Evolutionary conservation across 2,329 filamentous ascomycete species (phyloP), one percentile per base, ranked within the genome.

Genomic region (Aspergillus tanneri): DNA sequence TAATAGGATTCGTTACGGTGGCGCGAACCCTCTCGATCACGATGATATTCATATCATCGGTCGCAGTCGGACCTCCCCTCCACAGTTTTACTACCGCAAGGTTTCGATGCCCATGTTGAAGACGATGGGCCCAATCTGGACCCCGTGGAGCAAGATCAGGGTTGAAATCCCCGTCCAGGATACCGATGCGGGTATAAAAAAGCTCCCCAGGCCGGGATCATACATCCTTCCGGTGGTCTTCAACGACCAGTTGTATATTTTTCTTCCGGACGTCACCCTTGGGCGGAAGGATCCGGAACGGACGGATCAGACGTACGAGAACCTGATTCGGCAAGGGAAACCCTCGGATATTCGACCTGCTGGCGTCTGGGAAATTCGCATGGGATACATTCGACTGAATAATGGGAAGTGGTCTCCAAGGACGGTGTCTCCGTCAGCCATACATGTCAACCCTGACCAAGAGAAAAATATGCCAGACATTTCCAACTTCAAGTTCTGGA

Each of bases 331-430:
- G n/a, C 4, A 24, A 9, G 14, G 27, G 8, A 6, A 12, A 10
- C 11, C 37, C 12, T 10, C 10, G 11, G 18, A 4, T 14, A n/a
- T 25, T 5, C 11, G 24, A 6, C 5, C 37, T 5, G 27, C 19
- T 10, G 11, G 38, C 38, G 24, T 3, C 38, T 43, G 39, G 39
- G 39, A 43, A 25, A 5, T 43, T 2, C 4, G 21, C 6, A 43
- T 43, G 39, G 39, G 39, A 21, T 43, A 16, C 21, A 43, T 25
- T 2, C 21, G 30, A 25, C 39, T 43, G 16, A 23, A 25, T 18
- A 32, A 43, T 24, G 39, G 39, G 16, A 43, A 43, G 19, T 43
- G 39, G 39, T 14, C 39, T 4, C 39, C 24, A 23, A 30, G 19
- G 11, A n/a, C 18, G 19, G 39, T 43, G 12, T 32, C 39, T 2